A percentile compares a stretch with the other conserved stretches of the same genome.
Conservation (phyloP, 2,329 filamentous ascomycete genomes). For the Sordariomycetes sp. region DNA sequence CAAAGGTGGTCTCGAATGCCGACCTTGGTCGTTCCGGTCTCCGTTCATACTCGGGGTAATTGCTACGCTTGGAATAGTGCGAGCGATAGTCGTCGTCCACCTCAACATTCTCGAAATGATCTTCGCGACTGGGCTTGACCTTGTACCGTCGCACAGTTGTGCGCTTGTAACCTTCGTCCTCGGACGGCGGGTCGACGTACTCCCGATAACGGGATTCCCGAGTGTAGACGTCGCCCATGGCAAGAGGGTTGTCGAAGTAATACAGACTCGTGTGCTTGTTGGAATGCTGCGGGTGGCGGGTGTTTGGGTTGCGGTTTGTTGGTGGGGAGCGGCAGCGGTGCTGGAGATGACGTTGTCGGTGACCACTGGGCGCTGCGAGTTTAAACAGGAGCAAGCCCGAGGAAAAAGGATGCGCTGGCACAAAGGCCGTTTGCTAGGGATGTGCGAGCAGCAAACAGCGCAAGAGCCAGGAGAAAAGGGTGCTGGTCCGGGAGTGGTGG, state of each 20-base stretch:
- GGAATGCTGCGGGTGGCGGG: not conserved
- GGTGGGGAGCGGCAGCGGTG: not conserved
- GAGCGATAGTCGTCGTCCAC: conserved; percentile 36
- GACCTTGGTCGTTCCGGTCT: conserved; percentile 4
- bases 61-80: conserved; percentile 29
- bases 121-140: conserved; percentile 30
- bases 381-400: not conserved
- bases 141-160: conserved; percentile 46
- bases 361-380: too few species aligned
- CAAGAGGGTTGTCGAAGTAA: not conserved
- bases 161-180: conserved; percentile 35
- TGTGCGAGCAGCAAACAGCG: too few species aligned
- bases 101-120: conserved; percentile 31
- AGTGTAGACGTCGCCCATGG: conserved; percentile 26
- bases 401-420: too few species aligned
- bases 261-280: not conserved
- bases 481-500: too few species aligned
- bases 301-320: not conserved
- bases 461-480: too few species aligned
- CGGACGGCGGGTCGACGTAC: conserved; percentile 21
- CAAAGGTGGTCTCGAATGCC: conserved; percentile 6
- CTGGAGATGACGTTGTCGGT: not conserved
- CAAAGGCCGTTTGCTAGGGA: too few species aligned
- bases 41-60: conserved; percentile 35
- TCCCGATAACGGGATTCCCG: conserved; percentile 17